Evolutionary conservation across 768 basidiomycete genomes (phyloP), one percentile per base, ranked within the genome.

Genomic region (button mushroom (Agaricus bisporus)): DNA sequence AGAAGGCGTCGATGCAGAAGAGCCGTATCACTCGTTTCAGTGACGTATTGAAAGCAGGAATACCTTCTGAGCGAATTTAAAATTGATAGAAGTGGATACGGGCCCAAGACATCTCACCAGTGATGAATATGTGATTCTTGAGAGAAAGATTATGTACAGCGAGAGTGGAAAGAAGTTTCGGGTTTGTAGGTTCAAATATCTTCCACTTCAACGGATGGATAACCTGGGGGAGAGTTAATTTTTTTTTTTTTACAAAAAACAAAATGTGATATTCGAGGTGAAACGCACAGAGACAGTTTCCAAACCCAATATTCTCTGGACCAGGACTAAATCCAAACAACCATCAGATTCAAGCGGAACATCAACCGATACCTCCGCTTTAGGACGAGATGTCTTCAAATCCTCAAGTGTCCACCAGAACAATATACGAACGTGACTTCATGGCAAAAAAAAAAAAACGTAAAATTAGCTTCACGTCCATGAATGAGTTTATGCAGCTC

Each of bases 401-500:
- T 47, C 46, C 14, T 54, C 44, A 29, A 54, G 44, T 14, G 44
- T 38, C 37, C 45, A 54, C 52, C 52, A 54, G n/a, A 54, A 54
- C 28, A 54, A 28, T 8, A 54, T 12, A 7, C 52, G 45, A 14
- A 54, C 36, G 18, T 54, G 52, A 15, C 52, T 54, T 14, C 5
- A 32, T 42, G 8, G 32, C 1, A 9, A 14, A 10, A 29, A 29
- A 29, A 29, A 29, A 29, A 29, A 5, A 29, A 32, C 11, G 7
- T n/a, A 26, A 39, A 17, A 12, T 47, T 3, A 41, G 17, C 5
- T n/a, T 1, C 25, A 7, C 2, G 10, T 11, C 1, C 4, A 54
- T 15, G 11, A 12, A 15, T 7, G 35, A 8, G 28, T 1, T 14
- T 25, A 18, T 14, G 5, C 10, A 44, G 26, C 52, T 26, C 26